Percentiles rank a stretch among this genome's conserved stretches.
phyloP scores from a whole-genome alignment of 371 early-diverging fungal species.

The Mortierella sp. region DNA sequence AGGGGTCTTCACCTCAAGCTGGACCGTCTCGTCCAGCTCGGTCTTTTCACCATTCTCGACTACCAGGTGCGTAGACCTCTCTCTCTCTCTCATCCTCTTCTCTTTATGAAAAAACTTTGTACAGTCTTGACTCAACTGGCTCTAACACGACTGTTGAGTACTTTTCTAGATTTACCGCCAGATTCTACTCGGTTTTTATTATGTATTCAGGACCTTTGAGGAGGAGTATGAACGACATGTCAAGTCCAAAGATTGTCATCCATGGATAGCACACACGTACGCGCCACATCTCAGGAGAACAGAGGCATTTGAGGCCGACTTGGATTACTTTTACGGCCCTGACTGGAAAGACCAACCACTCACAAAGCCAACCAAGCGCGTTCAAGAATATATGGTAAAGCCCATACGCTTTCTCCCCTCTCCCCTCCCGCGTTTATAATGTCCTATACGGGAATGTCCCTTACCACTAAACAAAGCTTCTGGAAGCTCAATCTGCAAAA shows the following conservation, averaged over 20 bases:
- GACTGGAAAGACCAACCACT: constrained; percentile 30
- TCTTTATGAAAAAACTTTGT: too few species aligned
- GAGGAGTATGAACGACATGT: constrained; percentile 36
- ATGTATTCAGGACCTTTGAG: constrained; percentile 37
- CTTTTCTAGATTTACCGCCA: constrained; percentile 35
- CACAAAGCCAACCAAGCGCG: constrained; percentile 14
- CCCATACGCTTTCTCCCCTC: too few species aligned
- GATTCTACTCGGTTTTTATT: constrained; percentile 43
- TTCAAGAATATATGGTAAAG: constrained; percentile 31
- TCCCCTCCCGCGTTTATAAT: too few species aligned
- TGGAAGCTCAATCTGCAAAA: too few species aligned
- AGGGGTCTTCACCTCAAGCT: constrained; percentile 33
- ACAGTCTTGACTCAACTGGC: too few species aligned
- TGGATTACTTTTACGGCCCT: constrained; percentile 38
- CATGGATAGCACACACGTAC: constrained; percentile 27
- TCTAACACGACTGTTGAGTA: too few species aligned
- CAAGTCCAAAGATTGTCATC: constrained; percentile 13
- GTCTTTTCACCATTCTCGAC: constrained; percentile 43
- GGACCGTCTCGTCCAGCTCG: constrained; percentile 37
- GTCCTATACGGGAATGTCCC: too few species aligned
- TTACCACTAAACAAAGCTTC: too few species aligned
- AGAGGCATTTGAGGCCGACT: constrained; percentile 38
- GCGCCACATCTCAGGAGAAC: constrained; percentile 36
- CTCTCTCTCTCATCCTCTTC: too few species aligned
- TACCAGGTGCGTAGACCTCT: constrained; percentile 17